Percentiles rank a stretch among this genome's conserved stretches.
Conservation (phyloP, 192 early-diverging fungal species). For the Mycoemilia scoparia region DNA sequence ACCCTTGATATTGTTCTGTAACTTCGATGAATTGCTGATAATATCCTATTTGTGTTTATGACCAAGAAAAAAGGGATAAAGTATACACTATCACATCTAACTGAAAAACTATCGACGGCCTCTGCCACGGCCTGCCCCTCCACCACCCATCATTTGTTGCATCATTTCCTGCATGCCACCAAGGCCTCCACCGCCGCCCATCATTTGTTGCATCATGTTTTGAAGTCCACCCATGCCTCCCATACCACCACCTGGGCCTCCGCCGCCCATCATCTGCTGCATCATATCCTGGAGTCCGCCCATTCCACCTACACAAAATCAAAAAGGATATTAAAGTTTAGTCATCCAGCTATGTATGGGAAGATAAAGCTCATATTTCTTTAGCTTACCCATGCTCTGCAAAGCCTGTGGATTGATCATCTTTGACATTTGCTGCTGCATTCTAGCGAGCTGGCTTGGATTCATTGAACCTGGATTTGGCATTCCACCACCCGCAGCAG, state of each 20-base stretch:
- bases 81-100: no score
- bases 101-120: constrained; percentile 10
- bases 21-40: no score
- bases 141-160: constrained; percentile 35
- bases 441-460: constrained; percentile 59
- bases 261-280: constrained; percentile 46
- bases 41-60: no score
- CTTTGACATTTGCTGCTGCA: constrained; percentile 39
- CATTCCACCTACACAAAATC: constrained; percentile 37
- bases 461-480: constrained; percentile 48
- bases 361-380: constrained; percentile 10
- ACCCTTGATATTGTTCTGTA: no score
- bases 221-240: constrained; percentile 49
- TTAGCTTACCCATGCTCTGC: constrained; percentile 17
- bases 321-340: constrained; percentile 6
- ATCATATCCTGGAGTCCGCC: constrained; percentile 40
- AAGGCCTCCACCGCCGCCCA: constrained; percentile 33
- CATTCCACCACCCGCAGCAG: constrained; percentile 39
- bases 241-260: constrained; percentile 29
- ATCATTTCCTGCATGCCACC: constrained; percentile 56
- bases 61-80: no score
- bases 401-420: constrained; percentile 7
- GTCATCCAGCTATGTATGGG: constrained; percentile 3
- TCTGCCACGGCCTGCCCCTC: constrained; percentile 6
- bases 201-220: constrained; percentile 60